Conservation (phyloP, 495 filamentous ascomycete genomes). For the Bathelium albidoporum region DNA sequence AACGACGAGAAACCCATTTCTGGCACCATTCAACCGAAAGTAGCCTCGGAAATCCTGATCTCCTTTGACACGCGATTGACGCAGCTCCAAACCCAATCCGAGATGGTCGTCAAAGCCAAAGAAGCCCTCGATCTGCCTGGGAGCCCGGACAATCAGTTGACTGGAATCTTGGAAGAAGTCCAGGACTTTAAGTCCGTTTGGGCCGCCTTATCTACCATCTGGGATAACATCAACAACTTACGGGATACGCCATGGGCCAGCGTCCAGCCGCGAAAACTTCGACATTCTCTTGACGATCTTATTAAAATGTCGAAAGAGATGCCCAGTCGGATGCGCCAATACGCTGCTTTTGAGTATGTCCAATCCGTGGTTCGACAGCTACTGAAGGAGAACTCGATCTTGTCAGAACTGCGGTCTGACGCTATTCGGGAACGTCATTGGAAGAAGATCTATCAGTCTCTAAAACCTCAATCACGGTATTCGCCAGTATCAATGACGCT, state of each 20-base stretch:
- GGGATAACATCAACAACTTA: constrained; percentile 91
- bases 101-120: constrained; percentile 92
- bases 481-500: constrained; percentile 87
- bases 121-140: constrained; percentile 87
- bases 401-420: constrained; percentile 91
- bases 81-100: constrained; percentile 69
- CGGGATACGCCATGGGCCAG: constrained; percentile 86
- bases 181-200: constrained; percentile 98
- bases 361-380: constrained; percentile 80
- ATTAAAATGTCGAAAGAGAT: constrained; percentile 99
- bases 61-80: constrained; percentile 76
- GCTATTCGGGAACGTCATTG: constrained; percentile 93
- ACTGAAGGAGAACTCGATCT: constrained; percentile 77
- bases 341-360: constrained; percentile 96
- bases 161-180: constrained; percentile 82
- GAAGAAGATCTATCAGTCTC: constrained; percentile 90
- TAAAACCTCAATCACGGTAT: constrained; percentile 84
- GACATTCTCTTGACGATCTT: constrained; percentile 75
- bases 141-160: constrained; percentile 63
- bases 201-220: constrained; percentile 87
- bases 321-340: constrained; percentile 97
- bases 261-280: constrained; percentile 82
- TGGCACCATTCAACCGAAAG: constrained; percentile 78
- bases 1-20: constrained; percentile 94
- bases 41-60: constrained; percentile 67